Evolutionary conservation across 2,329 filamentous ascomycete species (phyloP), one percentile per base, ranked within the genome.

Genomic region (Xylaria sp.): DNA sequence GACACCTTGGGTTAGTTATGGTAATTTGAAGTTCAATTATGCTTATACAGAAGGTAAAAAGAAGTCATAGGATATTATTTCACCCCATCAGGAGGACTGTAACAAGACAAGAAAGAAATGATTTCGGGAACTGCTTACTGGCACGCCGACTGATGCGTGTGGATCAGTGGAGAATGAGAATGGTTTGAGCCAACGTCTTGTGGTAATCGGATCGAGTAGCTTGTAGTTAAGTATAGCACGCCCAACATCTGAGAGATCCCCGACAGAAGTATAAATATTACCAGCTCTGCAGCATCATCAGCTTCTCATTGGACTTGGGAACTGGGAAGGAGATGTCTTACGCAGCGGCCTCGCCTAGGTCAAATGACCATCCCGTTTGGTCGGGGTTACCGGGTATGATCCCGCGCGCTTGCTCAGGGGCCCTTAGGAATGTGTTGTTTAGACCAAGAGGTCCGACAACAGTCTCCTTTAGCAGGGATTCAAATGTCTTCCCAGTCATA

Each of bases 141-240:
- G 77, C 24, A 77, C 72, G 39, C 81, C 78, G 5, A 82, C 76
- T 2, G 79, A 76, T 64, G 80, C 81, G 50, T 75, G 75, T 2
- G 83, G 77, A 48, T 80, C 78, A 0, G 81, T 77, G 2, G 81
- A 82, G 62, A 79, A 79, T 0, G 79, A 72, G 27, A 78, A 76
- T 0, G 81, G 81, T 59, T 82, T 82, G 70, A 82, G 77, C 81
- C 81, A 82, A 21, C 75, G 77, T 30, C 77, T 75, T 0, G 81
- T 82, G 27, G 72, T 69, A 7, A 77, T 73, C 0, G 76, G 72
- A 0, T 78, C 69, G 6, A 83, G 76, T 8, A 82, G 74, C 0
- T 79, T 79, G 34, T 77, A 73, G 65, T 79, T 75, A 9, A 77
- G 72, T 36, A 77, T 77, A 2, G 75, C 70, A 53, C 75, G 74